Conservation (phyloP, 352 stramenopile species). For the Phytophthora hybrid region DNA sequence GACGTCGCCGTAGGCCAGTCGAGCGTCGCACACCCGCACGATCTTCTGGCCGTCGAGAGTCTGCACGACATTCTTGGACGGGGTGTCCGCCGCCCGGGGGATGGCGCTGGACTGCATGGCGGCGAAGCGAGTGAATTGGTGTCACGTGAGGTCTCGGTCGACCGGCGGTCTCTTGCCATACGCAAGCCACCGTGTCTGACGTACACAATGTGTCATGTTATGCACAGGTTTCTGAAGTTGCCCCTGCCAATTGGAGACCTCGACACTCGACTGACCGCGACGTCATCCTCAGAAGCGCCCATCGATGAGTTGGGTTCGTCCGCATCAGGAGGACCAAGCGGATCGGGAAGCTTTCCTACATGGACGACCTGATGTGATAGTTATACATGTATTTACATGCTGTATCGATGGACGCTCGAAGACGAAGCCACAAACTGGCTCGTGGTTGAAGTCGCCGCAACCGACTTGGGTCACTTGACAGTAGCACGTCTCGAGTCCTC, state of each 20-base stretch:
- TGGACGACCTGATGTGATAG: neutral
- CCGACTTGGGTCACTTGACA: no score
- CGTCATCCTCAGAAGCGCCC: neutral
- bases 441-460: no score
- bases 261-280: neutral
- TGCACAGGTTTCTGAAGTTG: constrained; percentile 16
- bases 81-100: constrained; percentile 12
- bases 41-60: constrained; percentile 34
- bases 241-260: neutral
- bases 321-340: neutral
- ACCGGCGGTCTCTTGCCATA: neutral
- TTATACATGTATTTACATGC: no score
- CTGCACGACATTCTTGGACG: constrained; percentile 34
- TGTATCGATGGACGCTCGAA: no score
- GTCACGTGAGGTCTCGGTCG: neutral
- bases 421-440: no score
- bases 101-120: constrained; percentile 13
- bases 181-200: neutral
- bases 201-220: neutral
- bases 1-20: constrained; percentile 57
- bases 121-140: neutral
- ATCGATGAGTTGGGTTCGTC: neutral
- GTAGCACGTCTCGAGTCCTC: no score
- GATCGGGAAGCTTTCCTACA: neutral
- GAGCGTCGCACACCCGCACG: constrained; percentile 48